Percentiles rank a stretch among this genome's conserved stretches.
Conservation (phyloP, 2,329 filamentous ascomycete species). For the Ophiosphaerella korrae region DNA sequence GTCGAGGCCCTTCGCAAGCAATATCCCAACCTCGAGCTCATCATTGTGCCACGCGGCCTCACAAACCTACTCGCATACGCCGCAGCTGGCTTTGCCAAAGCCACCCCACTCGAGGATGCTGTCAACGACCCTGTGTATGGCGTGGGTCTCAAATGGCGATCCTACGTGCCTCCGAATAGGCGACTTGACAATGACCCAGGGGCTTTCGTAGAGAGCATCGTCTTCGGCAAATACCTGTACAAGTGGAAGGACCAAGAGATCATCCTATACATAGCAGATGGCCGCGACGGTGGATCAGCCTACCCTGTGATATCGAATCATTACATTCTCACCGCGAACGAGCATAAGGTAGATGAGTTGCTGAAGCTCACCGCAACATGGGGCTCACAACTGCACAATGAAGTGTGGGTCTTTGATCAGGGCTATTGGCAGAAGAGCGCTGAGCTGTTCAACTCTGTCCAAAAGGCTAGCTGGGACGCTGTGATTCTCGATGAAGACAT, state of each 20-base stretch:
- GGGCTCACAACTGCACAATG: constrained; percentile 62
- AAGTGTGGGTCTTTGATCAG: constrained; percentile 70
- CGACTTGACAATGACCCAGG: constrained; percentile 47
- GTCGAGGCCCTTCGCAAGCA: constrained; percentile 52
- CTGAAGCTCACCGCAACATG: constrained; percentile 62
- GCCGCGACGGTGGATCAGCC: constrained; percentile 43
- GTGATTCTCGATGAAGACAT: constrained; percentile 70
- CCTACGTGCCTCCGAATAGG: constrained; percentile 47
- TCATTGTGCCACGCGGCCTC: constrained; percentile 41
- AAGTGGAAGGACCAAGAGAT: constrained; percentile 53
- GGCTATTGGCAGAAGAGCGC: constrained; percentile 67
- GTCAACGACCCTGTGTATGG: constrained; percentile 45
- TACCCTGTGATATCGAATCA: constrained; percentile 47
- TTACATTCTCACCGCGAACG: constrained; percentile 50
- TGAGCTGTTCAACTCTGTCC: constrained; percentile 61
- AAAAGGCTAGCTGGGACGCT: constrained; percentile 62
- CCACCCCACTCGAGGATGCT: constrained; percentile 49
- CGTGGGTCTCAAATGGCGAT: constrained; percentile 41
- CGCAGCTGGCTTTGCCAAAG: constrained; percentile 48
- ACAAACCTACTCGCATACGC: constrained; percentile 52
- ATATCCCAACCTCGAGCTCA: constrained; percentile 53
- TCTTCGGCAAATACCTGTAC: constrained; percentile 54
- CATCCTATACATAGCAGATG: constrained; percentile 50
- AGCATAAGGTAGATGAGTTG: constrained; percentile 54
- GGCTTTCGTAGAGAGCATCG: constrained; percentile 43